phyloP scores from a whole-genome alignment of 1,139 yeast species.

The Suhomyces bribrorum region DNA sequence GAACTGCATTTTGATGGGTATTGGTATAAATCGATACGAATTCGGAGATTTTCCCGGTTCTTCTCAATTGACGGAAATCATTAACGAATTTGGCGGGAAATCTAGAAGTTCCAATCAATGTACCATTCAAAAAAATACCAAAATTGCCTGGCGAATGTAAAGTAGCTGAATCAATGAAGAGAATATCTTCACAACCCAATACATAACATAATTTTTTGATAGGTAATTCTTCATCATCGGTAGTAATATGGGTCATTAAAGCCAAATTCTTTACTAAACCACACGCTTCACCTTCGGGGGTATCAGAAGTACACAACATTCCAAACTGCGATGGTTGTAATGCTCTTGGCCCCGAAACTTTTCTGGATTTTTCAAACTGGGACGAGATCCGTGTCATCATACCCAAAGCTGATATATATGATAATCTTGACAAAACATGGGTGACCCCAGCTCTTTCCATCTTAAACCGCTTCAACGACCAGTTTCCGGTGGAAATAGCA shows the following conservation, averaged over 20 bases:
- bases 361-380: slow-evolving; percentile 95
- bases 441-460: slow-evolving; percentile 99
- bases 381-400: slow-evolving; percentile 99
- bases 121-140: slow-evolving; percentile 91
- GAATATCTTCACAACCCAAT: slow-evolving; percentile 87
- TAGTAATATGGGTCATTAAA: slow-evolving; percentile 96
- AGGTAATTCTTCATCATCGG: slow-evolving; percentile 96
- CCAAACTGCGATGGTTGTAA: slow-evolving; percentile 98
- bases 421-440: slow-evolving; percentile 86
- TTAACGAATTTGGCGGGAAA: slow-evolving; percentile 80
- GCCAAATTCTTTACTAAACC: slow-evolving; percentile 97
- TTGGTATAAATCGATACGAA: slow-evolving; percentile 90
- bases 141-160: slow-evolving; percentile 74
- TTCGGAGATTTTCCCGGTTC: slow-evolving; percentile 84
- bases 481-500: slow-evolving; percentile 97
- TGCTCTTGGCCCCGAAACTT: slow-evolving; percentile 98
- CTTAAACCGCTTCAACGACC: slow-evolving; percentile 98
- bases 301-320: slow-evolving; percentile 97
- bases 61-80: slow-evolving; percentile 75
- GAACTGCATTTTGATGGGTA: slow-evolving; percentile 87
- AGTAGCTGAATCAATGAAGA: slow-evolving; percentile 79
- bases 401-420: slow-evolving; percentile 93
- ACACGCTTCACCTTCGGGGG: slow-evolving; percentile 99
- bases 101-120: slow-evolving; percentile 84
- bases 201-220: slow-evolving; percentile 72